These are phyloP conservation scores for Xerocomus nothofagi DNA, from an alignment of 1,284 basidiomycete genomes.

Conservation along the genomic window DNA sequence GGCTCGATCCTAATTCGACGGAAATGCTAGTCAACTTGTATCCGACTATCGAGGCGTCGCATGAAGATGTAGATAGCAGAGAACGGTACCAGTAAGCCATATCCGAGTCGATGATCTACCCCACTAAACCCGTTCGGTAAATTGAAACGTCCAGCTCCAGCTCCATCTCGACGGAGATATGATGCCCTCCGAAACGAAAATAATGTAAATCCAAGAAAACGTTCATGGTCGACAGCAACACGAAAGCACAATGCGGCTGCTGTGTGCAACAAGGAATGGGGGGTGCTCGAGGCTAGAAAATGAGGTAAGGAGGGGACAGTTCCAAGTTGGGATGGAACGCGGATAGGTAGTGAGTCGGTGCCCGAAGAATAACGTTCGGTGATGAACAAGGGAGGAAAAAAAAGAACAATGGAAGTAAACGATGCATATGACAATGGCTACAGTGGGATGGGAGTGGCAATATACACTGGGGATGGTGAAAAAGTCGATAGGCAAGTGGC, in stretches of 20 bases:
- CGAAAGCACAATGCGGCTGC: background rate
- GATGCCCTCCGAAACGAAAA: conserved; percentile 3
- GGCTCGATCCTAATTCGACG: background rate
- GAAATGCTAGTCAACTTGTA: background rate
- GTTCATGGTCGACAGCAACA: background rate
- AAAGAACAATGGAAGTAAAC: conserved; percentile 6
- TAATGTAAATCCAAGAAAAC: conserved; percentile 9
- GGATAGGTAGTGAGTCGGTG: conserved; percentile 1
- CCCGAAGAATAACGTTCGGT: conserved; percentile 1
- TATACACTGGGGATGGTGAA: conserved; percentile 28
- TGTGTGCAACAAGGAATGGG: conserved; percentile 9
- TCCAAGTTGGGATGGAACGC: conserved; percentile 8
- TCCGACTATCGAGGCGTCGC: background rate
- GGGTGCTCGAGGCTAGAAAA: background rate
- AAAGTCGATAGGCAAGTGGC: conserved; percentile 10
- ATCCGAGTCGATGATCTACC: background rate
- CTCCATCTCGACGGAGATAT: conserved; percentile 22
- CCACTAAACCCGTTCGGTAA: conserved; percentile 2
- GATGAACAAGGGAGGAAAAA: background rate
- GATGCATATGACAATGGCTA: conserved; percentile 35
- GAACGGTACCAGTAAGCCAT: background rate
- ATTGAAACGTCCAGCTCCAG: conserved; percentile 18
- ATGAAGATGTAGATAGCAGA: background rate
- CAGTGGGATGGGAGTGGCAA: conserved; percentile 29
- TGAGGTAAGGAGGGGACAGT: conserved; percentile 13